phyloP scores from a whole-genome alignment of 176 grass and related monocot species.

The Metroxylon sagu region DNA sequence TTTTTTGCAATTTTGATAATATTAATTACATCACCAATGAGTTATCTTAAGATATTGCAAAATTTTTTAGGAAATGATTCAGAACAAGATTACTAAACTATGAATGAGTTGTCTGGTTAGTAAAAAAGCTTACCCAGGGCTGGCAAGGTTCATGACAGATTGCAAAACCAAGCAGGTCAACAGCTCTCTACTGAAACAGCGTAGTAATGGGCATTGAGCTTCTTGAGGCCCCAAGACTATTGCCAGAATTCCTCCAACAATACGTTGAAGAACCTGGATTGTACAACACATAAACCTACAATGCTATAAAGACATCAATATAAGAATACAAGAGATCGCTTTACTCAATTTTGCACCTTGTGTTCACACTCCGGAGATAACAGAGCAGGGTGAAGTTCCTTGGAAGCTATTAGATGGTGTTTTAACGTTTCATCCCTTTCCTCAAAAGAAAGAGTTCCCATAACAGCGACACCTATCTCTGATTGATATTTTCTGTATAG shows the following conservation, averaged over 20 bases:
- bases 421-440: slow-evolving; percentile 95
- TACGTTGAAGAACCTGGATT: slow-evolving; percentile 79
- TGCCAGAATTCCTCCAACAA: slow-evolving; percentile 75
- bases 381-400: slow-evolving; percentile 90
- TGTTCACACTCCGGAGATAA: slow-evolving; percentile 89
- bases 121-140: slow-evolving; percentile 58
- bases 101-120: too few relatives aligned
- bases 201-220: slow-evolving; percentile 72
- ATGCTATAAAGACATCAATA: slow-evolving; percentile 9
- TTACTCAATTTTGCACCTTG: slow-evolving; percentile 38
- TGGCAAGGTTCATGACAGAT: slow-evolving; percentile 84
- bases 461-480: slow-evolving; percentile 71
- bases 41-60: too few relatives aligned
- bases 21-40: too few relatives aligned
- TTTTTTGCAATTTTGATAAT: too few relatives aligned
- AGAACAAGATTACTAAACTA: too few relatives aligned
- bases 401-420: slow-evolving; percentile 70
- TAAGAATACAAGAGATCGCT: slow-evolving; percentile 8
- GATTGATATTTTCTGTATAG: slow-evolving; percentile 81
- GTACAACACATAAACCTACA: slow-evolving; percentile 20
- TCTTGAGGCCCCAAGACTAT: slow-evolving; percentile 81
- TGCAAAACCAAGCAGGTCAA: slow-evolving; percentile 78
- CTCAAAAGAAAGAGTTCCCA: slow-evolving; percentile 83
- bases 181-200: slow-evolving; percentile 76
- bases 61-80: too few relatives aligned